These are phyloP conservation scores for Saccharomyces eubayanus DNA, from an alignment of 805 yeast genomes.

Conservation along the genomic window DNA sequence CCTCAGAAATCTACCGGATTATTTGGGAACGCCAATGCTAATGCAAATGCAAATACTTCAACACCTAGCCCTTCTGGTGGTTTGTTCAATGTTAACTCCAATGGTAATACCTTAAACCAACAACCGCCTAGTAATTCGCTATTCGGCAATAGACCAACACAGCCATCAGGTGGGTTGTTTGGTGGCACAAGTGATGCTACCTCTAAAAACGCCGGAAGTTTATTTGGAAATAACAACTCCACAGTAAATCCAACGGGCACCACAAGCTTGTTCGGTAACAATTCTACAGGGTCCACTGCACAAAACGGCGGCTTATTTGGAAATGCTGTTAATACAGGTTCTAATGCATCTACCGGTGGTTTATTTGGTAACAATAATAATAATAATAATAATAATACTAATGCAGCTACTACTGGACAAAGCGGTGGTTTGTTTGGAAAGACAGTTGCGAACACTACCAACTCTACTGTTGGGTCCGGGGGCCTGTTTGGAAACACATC, in stretches of 20 bases:
- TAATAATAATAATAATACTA: constrained; percentile 6
- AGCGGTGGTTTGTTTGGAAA: constrained; percentile 6
- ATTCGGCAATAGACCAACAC: constrained; percentile 4
- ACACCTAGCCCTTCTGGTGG: constrained; percentile 29
- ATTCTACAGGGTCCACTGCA: not conserved
- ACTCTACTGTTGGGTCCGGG: constrained; percentile 5
- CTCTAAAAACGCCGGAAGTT: constrained; percentile 12
- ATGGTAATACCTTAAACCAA: constrained; percentile 3
- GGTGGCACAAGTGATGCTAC: constrained; percentile 12
- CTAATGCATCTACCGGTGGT: constrained; percentile 13
- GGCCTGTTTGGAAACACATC: constrained; percentile 8
- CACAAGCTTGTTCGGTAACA: not conserved
- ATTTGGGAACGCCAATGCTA: constrained; percentile 18
- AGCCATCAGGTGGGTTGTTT: constrained; percentile 15
- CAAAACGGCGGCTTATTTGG: constrained; percentile 14
- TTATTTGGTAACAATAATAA: constrained; percentile 15
- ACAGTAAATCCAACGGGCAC: constrained; percentile 1
- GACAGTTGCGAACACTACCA: not conserved
- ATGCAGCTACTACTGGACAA: constrained; percentile 1
- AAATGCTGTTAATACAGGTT: constrained; percentile 9
- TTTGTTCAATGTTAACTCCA: constrained; percentile 20
- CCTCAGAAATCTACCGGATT: constrained; percentile 18
- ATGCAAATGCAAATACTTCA: constrained; percentile 14
- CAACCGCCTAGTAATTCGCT: constrained; percentile 6
- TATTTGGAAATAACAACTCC: constrained; percentile 18